These are phyloP conservation scores for Penicillium salamii DNA, from an alignment of 495 filamentous ascomycete genomes.

Conservation along the genomic window DNA sequence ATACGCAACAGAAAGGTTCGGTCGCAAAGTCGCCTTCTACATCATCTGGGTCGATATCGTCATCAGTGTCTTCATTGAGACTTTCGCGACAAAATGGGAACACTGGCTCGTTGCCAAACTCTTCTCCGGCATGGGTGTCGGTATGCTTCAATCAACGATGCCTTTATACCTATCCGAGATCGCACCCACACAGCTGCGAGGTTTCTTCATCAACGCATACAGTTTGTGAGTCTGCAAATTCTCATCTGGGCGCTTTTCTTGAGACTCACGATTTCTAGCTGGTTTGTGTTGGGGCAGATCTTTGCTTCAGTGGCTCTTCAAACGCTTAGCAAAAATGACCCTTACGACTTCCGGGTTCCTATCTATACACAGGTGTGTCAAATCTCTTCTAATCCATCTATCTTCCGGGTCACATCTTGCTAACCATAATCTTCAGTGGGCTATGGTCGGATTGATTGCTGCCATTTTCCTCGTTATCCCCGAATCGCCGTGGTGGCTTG, in stretches of 20 bases:
- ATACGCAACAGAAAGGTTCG: conserved; percentile 30
- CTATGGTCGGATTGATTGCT: conserved; percentile 28
- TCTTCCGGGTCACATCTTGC: neutral
- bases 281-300: conserved; percentile 41
- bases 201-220: conserved; percentile 41
- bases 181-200: conserved; percentile 36
- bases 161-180: conserved; percentile 42
- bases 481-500: conserved; percentile 38
- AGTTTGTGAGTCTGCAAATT: conserved; percentile 24
- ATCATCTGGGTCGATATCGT: conserved; percentile 31
- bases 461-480: conserved; percentile 32
- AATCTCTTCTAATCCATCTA: neutral
- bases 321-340: conserved; percentile 20
- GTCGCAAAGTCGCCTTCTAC: conserved; percentile 31
- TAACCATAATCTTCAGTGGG: no score
- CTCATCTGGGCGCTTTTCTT: neutral
- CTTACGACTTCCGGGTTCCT: conserved; percentile 32
- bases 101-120: conserved; percentile 43
- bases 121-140: conserved; percentile 40
- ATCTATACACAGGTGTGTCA: conserved; percentile 40
- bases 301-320: conserved; percentile 40
- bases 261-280: conserved; percentile 16
- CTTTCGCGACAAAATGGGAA: conserved; percentile 34
- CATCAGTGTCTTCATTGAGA: conserved; percentile 35
- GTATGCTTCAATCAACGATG: conserved; percentile 41